phyloP scores from a whole-genome alignment of 352 stramenopile species.

The Stramenopiles sp. region DNA sequence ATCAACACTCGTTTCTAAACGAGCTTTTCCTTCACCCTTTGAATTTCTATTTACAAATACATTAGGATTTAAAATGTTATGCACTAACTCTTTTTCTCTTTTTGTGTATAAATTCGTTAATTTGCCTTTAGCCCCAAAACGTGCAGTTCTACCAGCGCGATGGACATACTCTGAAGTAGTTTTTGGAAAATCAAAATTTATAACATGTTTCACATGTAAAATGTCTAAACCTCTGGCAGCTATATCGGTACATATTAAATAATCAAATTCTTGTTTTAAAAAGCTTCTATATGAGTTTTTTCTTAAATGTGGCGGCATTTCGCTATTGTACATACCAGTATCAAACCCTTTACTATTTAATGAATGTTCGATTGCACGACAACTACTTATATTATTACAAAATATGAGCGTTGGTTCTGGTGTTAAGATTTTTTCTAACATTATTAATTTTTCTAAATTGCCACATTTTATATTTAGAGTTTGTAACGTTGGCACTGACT shows the following conservation, averaged over 20 bases:
- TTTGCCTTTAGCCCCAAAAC: constrained; percentile 12
- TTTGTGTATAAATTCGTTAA: neutral
- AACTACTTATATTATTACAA: neutral
- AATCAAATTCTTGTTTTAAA: neutral
- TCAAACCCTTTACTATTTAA: neutral
- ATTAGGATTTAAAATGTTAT: neutral
- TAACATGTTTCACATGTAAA: constrained; percentile 59
- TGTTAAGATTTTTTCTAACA: neutral
- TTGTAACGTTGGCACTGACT: neutral
- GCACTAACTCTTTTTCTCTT: neutral
- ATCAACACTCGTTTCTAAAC: too few relatives aligned
- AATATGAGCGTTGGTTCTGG: neutral
- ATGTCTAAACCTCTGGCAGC: constrained; percentile 82
- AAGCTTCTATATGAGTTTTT: neutral
- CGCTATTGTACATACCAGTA: neutral
- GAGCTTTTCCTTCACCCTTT: neutral
- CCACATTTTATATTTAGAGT: neutral
- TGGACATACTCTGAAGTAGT: constrained; percentile 82
- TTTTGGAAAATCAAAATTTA: constrained; percentile 79
- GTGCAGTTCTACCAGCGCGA: constrained; percentile 60
- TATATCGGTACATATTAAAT: constrained; percentile 28
- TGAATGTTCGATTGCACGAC: neutral
- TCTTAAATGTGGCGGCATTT: neutral
- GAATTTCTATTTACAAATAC: neutral
- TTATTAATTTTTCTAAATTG: neutral